Evolutionary conservation across 2,329 filamentous ascomycete species (phyloP).

Genomic region (Metarhizium robertsii): DNA sequence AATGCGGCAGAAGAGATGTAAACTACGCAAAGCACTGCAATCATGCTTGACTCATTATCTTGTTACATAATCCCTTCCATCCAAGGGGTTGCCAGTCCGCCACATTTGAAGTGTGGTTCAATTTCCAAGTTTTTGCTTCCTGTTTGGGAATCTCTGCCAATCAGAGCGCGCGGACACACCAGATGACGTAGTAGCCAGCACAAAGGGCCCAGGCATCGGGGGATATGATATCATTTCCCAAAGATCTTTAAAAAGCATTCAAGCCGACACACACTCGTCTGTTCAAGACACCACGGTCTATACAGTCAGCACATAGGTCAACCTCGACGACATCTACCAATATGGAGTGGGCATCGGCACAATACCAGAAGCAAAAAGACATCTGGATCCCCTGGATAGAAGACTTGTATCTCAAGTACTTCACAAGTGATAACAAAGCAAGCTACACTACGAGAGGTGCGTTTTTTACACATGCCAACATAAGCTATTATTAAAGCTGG

Average conservation of each 20-base stretch:
- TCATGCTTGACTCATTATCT: no score
- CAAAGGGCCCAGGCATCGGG: not conserved
- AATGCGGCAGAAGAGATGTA: not conserved
- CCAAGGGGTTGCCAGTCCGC: not conserved
- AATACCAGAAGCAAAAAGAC: conserved; percentile 65
- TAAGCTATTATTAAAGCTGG: not conserved
- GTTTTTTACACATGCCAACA: conserved; percentile 9
- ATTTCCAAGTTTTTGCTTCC: not conserved
- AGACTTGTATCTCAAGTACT: conserved; percentile 62
- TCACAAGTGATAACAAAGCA: conserved; percentile 69
- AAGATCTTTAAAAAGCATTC: not conserved
- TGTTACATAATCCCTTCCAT: not conserved
- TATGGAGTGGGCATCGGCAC: conserved; percentile 50
- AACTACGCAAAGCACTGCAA: not conserved
- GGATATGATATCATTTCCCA: not conserved
- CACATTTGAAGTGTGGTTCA: not conserved
- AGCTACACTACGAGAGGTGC: conserved; percentile 60
- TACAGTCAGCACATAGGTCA: not conserved
- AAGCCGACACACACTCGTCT: not conserved
- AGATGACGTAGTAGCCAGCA: not conserved
- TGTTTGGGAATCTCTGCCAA: not conserved
- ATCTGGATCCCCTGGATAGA: conserved; percentile 70
- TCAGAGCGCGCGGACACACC: not conserved
- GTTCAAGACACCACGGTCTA: not conserved
- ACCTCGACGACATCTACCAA: not conserved